Evolutionary conservation across 1,284 basidiomycete species (phyloP).

Genomic region (Sporisorium iseilematis-ciliati): DNA sequence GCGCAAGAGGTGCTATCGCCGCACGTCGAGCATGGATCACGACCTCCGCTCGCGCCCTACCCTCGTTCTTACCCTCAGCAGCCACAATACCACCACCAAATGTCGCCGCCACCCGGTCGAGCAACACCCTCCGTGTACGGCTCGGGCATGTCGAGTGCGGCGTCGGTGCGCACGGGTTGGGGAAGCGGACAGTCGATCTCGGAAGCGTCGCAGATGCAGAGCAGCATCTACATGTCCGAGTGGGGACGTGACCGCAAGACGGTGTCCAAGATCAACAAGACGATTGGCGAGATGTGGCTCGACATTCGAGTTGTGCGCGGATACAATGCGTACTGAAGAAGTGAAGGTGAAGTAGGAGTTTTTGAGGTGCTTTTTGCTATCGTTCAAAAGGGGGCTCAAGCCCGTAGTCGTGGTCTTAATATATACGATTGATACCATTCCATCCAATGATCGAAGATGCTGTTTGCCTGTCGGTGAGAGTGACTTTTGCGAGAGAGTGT

Average conservation of each 20-base stretch:
- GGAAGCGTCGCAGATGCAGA: slow-evolving; percentile 41
- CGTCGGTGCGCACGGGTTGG: slow-evolving; percentile 36
- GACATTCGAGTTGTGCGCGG: slow-evolving; percentile 51
- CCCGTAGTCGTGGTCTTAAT: too few species aligned
- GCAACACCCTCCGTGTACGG: slow-evolving; percentile 27
- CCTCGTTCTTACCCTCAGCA: slow-evolving; percentile 18
- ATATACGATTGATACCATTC: too few species aligned
- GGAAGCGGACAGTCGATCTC: slow-evolving; percentile 40
- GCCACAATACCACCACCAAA: neutral
- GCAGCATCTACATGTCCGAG: slow-evolving; percentile 51
- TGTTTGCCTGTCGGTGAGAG: too few species aligned
- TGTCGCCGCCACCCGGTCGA: slow-evolving; percentile 6
- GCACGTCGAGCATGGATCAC: slow-evolving; percentile 5
- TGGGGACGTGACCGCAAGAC: slow-evolving; percentile 51
- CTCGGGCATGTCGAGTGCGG: slow-evolving; percentile 26
- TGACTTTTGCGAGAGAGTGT: too few species aligned
- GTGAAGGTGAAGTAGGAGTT: too few species aligned
- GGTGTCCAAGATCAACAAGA: slow-evolving; percentile 60
- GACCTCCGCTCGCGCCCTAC: slow-evolving; percentile 16
- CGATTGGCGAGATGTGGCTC: slow-evolving; percentile 56
- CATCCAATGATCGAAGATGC: too few species aligned
- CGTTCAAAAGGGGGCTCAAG: too few species aligned
- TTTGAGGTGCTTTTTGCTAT: too few species aligned
- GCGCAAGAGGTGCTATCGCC: slow-evolving; percentile 22
- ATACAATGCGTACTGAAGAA: slow-evolving; percentile 17